These are phyloP conservation scores for Eremochloa ophiuroides DNA, from an alignment of 176 grass and related monocot species.

Conservation along the genomic window DNA sequence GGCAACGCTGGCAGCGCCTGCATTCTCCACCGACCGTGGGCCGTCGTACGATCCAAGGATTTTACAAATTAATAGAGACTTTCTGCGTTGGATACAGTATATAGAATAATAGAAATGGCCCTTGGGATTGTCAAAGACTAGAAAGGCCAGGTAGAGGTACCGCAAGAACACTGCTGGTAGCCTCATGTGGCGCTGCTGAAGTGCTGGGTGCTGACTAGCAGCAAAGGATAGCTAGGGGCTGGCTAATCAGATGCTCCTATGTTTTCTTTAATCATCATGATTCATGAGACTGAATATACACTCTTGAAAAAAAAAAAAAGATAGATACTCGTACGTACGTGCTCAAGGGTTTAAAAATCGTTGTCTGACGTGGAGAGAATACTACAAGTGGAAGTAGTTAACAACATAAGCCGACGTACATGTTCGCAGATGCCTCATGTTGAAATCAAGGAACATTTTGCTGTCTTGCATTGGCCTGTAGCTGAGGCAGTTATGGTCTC, in stretches of 20 bases:
- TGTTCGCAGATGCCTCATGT: neutral
- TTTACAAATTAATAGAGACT: neutral
- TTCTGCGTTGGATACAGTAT: neutral
- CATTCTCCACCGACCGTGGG: neutral
- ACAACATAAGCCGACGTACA: neutral
- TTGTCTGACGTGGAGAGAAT: neutral
- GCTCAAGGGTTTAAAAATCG: neutral
- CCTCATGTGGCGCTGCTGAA: constrained; percentile 15
- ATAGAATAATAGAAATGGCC: neutral
- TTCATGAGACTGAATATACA: neutral
- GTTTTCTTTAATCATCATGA: constrained; percentile 8
- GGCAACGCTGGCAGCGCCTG: neutral
- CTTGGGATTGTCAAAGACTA: neutral
- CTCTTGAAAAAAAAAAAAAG: neutral
- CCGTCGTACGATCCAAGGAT: neutral
- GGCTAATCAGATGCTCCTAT: constrained; percentile 34
- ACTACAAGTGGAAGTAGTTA: neutral
- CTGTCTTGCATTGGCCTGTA: neutral
- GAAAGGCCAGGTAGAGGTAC: neutral
- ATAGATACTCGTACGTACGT: neutral
- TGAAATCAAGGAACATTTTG: neutral
- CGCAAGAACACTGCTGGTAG: neutral
- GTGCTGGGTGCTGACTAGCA: too few relatives aligned
- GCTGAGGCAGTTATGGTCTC: neutral
- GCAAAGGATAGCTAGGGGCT: neutral